Percentiles rank a stretch among this genome's conserved stretches.
These are phyloP conservation scores for Tricholoma furcatifolium DNA, from an alignment of 768 basidiomycete species.

Conservation along the genomic window DNA sequence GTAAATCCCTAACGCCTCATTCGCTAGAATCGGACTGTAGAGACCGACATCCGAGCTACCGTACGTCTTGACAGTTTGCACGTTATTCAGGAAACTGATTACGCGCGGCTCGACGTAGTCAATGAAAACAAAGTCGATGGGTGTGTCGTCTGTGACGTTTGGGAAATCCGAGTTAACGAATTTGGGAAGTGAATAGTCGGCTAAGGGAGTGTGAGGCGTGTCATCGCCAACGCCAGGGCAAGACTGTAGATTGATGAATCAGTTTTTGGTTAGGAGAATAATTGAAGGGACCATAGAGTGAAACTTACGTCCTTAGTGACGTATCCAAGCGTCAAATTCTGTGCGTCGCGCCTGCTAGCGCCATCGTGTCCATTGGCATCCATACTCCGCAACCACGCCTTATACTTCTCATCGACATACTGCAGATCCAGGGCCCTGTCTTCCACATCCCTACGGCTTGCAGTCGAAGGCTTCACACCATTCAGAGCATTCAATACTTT, in stretches of 20 bases:
- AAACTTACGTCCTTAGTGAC: conserved; percentile 45
- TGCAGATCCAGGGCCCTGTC: conserved; percentile 27
- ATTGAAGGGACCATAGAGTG: background rate
- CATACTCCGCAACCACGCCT: conserved; percentile 63
- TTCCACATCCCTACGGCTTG: conserved; percentile 17
- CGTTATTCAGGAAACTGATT: conserved; percentile 51
- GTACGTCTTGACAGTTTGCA: conserved; percentile 51
- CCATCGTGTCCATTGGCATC: conserved; percentile 33
- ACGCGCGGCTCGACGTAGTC: conserved; percentile 61
- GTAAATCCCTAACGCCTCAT: conserved; percentile 54
- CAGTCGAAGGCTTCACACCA: conserved; percentile 16
- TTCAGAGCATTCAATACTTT: conserved; percentile 56
- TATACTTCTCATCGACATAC: conserved; percentile 9
- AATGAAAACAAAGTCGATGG: conserved; percentile 75
- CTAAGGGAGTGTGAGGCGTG: conserved; percentile 57
- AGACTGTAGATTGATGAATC: conserved; percentile 32
- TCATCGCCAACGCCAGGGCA: conserved; percentile 82
- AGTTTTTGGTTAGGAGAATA: background rate
- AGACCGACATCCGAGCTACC: conserved; percentile 46
- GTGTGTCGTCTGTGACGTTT: conserved; percentile 42
- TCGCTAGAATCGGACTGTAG: conserved; percentile 54
- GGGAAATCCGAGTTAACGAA: conserved; percentile 61
- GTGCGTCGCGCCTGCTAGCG: conserved; percentile 38
- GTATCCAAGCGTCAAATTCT: conserved; percentile 67
- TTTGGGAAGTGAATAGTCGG: conserved; percentile 51